phyloP scores from a whole-genome alignment of 768 basidiomycete genomes.

The Naganishia kalamii region DNA sequence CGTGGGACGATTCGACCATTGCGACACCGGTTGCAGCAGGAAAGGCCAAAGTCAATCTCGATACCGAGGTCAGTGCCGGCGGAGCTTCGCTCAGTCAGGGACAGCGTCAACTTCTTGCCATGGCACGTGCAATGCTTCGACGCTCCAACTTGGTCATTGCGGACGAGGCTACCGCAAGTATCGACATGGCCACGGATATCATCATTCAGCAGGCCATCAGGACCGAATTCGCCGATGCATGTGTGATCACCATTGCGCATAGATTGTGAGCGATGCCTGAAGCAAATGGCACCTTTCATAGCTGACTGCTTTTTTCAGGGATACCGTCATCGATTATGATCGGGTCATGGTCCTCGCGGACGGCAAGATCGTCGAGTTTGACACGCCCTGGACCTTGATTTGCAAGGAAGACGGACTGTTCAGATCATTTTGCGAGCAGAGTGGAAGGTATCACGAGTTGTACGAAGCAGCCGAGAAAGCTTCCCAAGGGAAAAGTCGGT shows the following conservation, averaged over 20 bases:
- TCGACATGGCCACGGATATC: slow-evolving; percentile 46
- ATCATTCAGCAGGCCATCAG: slow-evolving; percentile 45
- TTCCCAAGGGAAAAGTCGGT: not conserved
- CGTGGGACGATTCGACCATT: not conserved
- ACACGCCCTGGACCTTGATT: slow-evolving; percentile 43
- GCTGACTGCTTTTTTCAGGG: slow-evolving; percentile 31
- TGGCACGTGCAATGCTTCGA: slow-evolving; percentile 29
- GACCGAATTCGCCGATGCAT: slow-evolving; percentile 41
- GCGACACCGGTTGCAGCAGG: not conserved
- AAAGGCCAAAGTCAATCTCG: slow-evolving; percentile 54
- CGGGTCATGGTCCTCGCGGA: slow-evolving; percentile 45
- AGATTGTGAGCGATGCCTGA: not conserved
- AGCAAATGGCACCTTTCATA: not conserved
- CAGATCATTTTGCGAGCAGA: slow-evolving; percentile 43
- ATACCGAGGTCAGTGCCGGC: slow-evolving; percentile 74
- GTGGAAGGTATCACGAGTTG: slow-evolving; percentile 43
- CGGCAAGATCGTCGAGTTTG: slow-evolving; percentile 45
- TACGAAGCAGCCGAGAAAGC: slow-evolving; percentile 35
- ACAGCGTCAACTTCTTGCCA: slow-evolving; percentile 55
- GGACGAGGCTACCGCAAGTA: slow-evolving; percentile 45
- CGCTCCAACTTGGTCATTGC: slow-evolving; percentile 25
- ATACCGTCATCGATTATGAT: slow-evolving; percentile 46
- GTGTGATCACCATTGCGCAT: slow-evolving; percentile 43
- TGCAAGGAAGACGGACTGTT: slow-evolving; percentile 38
- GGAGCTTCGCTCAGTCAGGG: slow-evolving; percentile 88